A percentile compares a stretch with the other conserved stretches of the same genome.
Conservation (phyloP, 1,284 basidiomycete genomes). For the Naganishia albida region DNA sequence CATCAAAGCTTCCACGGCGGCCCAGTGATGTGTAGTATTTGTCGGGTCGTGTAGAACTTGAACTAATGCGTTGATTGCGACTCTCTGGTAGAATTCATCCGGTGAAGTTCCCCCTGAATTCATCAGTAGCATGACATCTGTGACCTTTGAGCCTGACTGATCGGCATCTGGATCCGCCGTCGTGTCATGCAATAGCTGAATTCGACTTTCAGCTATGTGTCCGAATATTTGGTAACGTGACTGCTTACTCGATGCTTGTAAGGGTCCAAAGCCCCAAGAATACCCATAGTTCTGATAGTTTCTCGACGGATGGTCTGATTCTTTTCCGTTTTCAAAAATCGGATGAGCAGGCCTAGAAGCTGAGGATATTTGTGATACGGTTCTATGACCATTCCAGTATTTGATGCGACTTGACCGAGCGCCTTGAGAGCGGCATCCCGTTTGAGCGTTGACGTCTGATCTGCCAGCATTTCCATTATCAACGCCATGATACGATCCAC, state of each 20-base stretch:
- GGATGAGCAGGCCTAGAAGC: slow-evolving; percentile 80
- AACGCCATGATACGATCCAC: slow-evolving; percentile 87
- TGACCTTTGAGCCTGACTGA: slow-evolving; percentile 56
- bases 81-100: slow-evolving; percentile 97
- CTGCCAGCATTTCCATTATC: slow-evolving; percentile 82
- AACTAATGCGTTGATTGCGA: slow-evolving; percentile 87
- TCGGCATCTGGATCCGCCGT: slow-evolving; percentile 66
- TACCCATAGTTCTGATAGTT: slow-evolving; percentile 88
- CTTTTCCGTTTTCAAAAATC: slow-evolving; percentile 83
- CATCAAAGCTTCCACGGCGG: slow-evolving; percentile 98
- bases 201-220: background rate
- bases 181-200: slow-evolving; percentile 72
- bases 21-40: slow-evolving; percentile 80
- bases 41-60: slow-evolving; percentile 87
- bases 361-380: slow-evolving; percentile 90
- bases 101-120: slow-evolving; percentile 62
- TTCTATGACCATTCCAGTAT: slow-evolving; percentile 90
- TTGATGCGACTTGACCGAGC: slow-evolving; percentile 91
- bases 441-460: slow-evolving; percentile 72
- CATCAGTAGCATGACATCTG: slow-evolving; percentile 61
- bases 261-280: slow-evolving; percentile 95
- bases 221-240: too few species aligned
- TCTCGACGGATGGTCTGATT: slow-evolving; percentile 78
- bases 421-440: slow-evolving; percentile 93
- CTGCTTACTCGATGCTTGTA: slow-evolving; percentile 80